Percentiles rank a stretch among this genome's conserved stretches.
phyloP scores from a whole-genome alignment of 1,139 yeast genomes.

The Yamadazyma pseudoaaseri region DNA sequence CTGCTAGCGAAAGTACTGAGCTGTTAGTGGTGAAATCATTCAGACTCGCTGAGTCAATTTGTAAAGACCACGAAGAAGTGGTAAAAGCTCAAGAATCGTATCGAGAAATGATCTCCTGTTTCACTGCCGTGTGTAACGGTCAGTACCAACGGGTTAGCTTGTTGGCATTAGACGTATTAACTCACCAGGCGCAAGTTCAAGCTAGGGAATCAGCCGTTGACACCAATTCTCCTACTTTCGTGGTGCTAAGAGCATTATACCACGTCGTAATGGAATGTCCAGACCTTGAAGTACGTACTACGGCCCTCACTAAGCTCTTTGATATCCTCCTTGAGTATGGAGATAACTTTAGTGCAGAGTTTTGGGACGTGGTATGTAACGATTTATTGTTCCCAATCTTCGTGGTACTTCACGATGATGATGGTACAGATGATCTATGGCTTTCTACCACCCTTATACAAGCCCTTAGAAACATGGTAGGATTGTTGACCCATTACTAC shows the following conservation, averaged over 20 bases:
- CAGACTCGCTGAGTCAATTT: constrained; percentile 62
- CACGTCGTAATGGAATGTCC: constrained; percentile 70
- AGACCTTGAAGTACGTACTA: constrained; percentile 89
- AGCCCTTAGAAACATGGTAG: constrained; percentile 86
- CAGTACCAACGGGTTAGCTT: constrained; percentile 78
- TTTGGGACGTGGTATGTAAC: constrained; percentile 82
- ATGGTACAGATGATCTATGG: constrained; percentile 75
- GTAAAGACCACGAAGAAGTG: constrained; percentile 58
- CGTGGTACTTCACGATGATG: constrained; percentile 65
- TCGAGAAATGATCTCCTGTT: constrained; percentile 69
- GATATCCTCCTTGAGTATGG: constrained; percentile 82
- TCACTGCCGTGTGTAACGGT: constrained; percentile 79
- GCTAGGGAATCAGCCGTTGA: neutral
- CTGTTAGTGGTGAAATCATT: constrained; percentile 62
- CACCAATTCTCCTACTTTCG: neutral
- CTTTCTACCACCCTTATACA: constrained; percentile 93
- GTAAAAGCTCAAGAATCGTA: constrained; percentile 76
- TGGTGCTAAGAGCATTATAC: neutral
- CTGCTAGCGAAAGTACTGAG: constrained; percentile 58
- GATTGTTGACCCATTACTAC: constrained; percentile 78
- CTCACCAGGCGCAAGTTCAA: neutral
- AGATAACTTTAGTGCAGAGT: constrained; percentile 62
- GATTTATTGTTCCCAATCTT: constrained; percentile 88
- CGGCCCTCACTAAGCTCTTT: constrained; percentile 81
- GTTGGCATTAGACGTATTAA: constrained; percentile 74